A percentile compares a stretch with the other conserved stretches of the same genome.
phyloP scores from a whole-genome alignment of 1,284 basidiomycete species.

The Fomitopsis palustris region DNA sequence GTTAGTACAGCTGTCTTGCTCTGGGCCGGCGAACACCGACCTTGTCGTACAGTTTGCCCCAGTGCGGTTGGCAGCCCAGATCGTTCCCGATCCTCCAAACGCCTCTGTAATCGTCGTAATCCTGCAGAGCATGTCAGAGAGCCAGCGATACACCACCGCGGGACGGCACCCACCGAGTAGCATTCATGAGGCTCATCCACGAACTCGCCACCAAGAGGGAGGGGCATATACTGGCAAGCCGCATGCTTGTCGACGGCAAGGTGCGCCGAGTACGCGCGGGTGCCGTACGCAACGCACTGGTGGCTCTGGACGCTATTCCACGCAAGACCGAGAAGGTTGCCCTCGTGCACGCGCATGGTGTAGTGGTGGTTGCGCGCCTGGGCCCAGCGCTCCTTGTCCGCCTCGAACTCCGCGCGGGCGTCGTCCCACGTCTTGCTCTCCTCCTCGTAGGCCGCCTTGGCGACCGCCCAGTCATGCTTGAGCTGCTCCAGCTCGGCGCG shows the following conservation, averaged over 20 bases:
- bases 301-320: neutral
- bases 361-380: neutral
- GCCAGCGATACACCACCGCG: neutral
- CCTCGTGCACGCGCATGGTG: neutral
- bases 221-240: neutral
- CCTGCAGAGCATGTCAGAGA: neutral
- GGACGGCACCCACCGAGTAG: neutral
- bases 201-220: neutral
- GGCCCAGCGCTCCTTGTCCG: neutral
- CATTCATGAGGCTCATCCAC: neutral
- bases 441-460: neutral
- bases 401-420: neutral
- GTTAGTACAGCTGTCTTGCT: neutral
- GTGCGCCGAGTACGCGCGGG: neutral
- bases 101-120: neutral
- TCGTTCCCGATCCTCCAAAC: neutral
- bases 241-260: neutral
- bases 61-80: neutral
- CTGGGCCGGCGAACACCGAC: neutral
- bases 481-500: neutral
- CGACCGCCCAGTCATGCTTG: neutral
- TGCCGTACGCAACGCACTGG: neutral
- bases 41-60: constrained; percentile 3
- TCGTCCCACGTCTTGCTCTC: neutral
- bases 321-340: neutral